Base-by-base conservation (phyloP, 441 rosid genomes). In the Arabidopsis lyrata region DNA sequence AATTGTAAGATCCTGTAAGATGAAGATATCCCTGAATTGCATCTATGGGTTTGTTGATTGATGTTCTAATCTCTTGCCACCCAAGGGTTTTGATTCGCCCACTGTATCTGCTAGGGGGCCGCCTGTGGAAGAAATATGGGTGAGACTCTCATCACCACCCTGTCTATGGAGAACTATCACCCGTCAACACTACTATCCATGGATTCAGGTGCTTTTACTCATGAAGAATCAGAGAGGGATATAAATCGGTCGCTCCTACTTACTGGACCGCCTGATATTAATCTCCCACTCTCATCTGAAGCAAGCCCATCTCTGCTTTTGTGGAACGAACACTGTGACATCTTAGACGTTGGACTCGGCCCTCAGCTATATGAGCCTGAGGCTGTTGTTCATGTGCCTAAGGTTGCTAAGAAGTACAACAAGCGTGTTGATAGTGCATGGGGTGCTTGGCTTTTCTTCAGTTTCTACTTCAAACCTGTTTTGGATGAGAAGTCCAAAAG, bases 381-480 rank as follows among this genome's bases (percentile, higher is more conserved):
- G 79, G 83, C 89, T 15, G 41, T 81, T 20, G 77, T 88, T 75
- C 79, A 75, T 70, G 75, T 90, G 57, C 92, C 95, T 4, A 90
- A 92, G 84, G 86, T 70, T 75, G 83, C 81, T 5, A 85, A 88
- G 82, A 92, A 92, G 75, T 86, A 88, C 63, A 76, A 85, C 68
- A 90, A 88, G 78, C 85, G 97, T 20, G 87, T 88, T n/a, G 97
- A 92, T 63, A 90, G 90, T 58, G 76, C 91, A 35, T 92, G 97
- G 97, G 97, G 97, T 70, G 97, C 97, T 44, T 92, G 97, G 97
- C 82, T 92, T 80, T 92, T 92, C 84, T 92, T 92, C 60, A 87
- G 80, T 79, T 90, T 92, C 81, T 90, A 92, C 74, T 92, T 92
- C 80, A 87, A 80, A 72, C 97, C 97, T 44, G 96, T 86, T 72